Evolutionary conservation across 2,329 filamentous ascomycete species (phyloP).

Genomic region (Penicillium occitanis): DNA sequence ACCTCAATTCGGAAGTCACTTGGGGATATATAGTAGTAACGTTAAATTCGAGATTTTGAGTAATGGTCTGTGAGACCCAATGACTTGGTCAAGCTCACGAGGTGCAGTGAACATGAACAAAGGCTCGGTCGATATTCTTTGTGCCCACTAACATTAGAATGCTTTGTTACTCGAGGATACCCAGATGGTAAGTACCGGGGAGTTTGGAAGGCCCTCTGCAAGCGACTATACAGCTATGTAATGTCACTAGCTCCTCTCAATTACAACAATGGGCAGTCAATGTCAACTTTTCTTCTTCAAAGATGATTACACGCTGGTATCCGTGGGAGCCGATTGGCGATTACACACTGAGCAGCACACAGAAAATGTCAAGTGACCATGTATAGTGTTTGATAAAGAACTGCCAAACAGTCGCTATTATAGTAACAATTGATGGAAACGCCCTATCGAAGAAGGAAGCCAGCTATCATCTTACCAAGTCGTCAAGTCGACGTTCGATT

Average conservation of each 20-base stretch:
- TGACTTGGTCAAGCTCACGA: neutral
- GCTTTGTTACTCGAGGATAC: neutral
- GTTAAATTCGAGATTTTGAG: neutral
- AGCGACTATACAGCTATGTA: neutral
- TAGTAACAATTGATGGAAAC: neutral
- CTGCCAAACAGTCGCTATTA: neutral
- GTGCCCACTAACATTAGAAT: neutral
- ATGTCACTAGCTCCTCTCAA: neutral
- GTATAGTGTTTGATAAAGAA: neutral
- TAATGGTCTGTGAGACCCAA: neutral
- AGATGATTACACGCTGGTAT: neutral
- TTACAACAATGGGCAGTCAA: neutral
- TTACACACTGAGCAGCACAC: neutral
- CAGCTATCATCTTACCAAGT: neutral
- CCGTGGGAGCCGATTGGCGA: neutral
- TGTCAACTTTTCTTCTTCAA: neutral
- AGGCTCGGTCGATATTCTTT: neutral
- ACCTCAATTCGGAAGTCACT: neutral
- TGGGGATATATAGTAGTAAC: too few species aligned
- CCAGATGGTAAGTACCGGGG: neutral
- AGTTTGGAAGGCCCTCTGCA: neutral
- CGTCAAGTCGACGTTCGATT: neutral
- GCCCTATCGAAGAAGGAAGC: neutral
- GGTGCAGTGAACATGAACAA: neutral
- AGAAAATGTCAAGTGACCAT: neutral